A percentile compares a stretch with the other conserved stretches of the same genome.
Evolutionary conservation across 495 filamentous ascomycete species (phyloP).

Genomic region (Hamigera avellanea): DNA sequence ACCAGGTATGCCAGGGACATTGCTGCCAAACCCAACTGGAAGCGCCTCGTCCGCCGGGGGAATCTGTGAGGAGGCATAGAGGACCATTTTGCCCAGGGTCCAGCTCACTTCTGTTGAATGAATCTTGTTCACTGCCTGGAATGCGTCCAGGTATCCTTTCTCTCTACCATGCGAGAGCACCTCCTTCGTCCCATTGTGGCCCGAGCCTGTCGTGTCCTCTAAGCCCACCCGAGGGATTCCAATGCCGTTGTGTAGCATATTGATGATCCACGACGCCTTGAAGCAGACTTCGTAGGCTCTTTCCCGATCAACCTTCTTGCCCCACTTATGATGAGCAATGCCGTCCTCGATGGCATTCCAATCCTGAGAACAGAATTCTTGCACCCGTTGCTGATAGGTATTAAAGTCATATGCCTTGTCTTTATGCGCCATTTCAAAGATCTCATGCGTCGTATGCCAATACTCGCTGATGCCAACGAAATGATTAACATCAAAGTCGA

Average conservation of each 20-base stretch:
- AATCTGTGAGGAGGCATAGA: conserved; percentile 87
- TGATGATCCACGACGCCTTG: conserved; percentile 96
- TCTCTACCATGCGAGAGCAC: conserved; percentile 56
- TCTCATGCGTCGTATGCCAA: conserved; percentile 96
- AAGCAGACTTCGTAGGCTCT: conserved; percentile 84
- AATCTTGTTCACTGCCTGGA: conserved; percentile 91
- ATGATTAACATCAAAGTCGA: conserved; percentile 96
- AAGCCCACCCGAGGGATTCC: conserved; percentile 84
- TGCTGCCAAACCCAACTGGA: conserved; percentile 88
- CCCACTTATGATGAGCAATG: conserved; percentile 54
- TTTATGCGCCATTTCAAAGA: conserved; percentile 71
- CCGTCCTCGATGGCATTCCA: conserved; percentile 65
- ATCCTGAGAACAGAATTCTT: conserved; percentile 71
- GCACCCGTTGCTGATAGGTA: conserved; percentile 77
- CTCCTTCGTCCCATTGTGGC: conserved; percentile 65
- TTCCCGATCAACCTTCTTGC: conserved; percentile 63
- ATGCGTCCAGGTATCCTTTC: conserved; percentile 76
- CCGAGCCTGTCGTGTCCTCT: conserved; percentile 40
- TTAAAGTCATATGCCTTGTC: conserved; percentile 86
- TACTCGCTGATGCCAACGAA: conserved; percentile 98
- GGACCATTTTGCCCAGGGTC: conserved; percentile 96
- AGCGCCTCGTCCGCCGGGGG: conserved; percentile 46
- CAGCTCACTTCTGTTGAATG: conserved; percentile 90
- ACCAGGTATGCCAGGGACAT: conserved; percentile 49
- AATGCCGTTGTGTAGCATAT: conserved; percentile 89